phyloP scores from a whole-genome alignment of 202 grass and related monocot genomes.

The Cymbopogon flexuosus region DNA sequence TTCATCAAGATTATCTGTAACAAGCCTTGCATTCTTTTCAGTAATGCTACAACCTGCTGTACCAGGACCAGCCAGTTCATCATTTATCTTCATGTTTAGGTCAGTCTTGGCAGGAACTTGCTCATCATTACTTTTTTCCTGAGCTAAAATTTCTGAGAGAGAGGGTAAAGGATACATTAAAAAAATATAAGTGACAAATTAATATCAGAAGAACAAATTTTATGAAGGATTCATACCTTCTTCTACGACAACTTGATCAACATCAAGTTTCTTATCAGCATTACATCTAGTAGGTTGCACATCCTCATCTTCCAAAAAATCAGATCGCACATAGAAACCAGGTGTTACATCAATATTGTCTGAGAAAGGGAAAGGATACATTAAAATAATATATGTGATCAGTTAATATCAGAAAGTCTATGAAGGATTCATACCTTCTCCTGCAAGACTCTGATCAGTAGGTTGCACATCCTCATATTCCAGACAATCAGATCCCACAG shows the following conservation, averaged over 20 bases:
- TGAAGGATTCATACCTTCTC: too few relatives aligned
- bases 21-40: not conserved
- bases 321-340: not conserved
- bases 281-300: too few relatives aligned
- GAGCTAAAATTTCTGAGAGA: not conserved
- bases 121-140: not conserved
- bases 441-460: too few relatives aligned
- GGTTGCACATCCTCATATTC: too few relatives aligned
- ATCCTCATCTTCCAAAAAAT: not conserved
- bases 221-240: not conserved
- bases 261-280: too few relatives aligned
- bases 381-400: too few relatives aligned
- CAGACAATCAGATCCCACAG: too few relatives aligned
- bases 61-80: not conserved
- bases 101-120: not conserved
- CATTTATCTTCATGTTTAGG: not conserved
- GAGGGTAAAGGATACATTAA: not conserved
- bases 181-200: not conserved
- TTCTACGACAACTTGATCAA: too few relatives aligned
- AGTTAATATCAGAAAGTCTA: too few relatives aligned
- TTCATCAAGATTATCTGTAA: conserved; percentile 12
- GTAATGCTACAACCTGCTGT: conserved; percentile 1
- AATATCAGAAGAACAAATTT: not conserved
- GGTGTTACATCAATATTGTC: too few relatives aligned
- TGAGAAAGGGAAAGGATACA: too few relatives aligned